These are phyloP conservation scores for Trichoderma orchidacearum DNA, from an alignment of 495 filamentous ascomycete genomes.

Conservation along the genomic window DNA sequence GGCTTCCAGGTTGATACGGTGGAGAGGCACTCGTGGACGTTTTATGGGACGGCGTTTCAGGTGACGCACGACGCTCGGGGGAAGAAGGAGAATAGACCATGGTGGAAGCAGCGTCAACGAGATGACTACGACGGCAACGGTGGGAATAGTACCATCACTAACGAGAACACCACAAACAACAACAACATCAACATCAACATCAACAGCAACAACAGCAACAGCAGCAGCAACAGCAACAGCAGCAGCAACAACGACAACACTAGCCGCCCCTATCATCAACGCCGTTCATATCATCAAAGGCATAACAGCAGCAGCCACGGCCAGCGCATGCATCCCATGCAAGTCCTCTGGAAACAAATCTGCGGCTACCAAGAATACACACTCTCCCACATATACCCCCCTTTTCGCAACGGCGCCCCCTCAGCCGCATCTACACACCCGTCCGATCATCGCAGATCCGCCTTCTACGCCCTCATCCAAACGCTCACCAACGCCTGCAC, in stretches of 20 bases:
- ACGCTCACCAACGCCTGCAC: slow-evolving; percentile 11
- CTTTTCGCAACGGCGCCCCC: not conserved
- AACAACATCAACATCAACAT: not conserved
- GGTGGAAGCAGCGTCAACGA: not conserved
- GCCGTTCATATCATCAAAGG: no score
- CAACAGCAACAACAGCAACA: not conserved
- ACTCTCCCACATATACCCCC: not conserved
- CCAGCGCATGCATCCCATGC: not conserved
- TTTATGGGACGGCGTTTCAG: slow-evolving; percentile 1
- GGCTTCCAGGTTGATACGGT: not conserved
- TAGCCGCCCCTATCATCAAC: not conserved
- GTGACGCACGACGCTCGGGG: not conserved
- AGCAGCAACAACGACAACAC: not conserved
- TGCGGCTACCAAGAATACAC: not conserved
- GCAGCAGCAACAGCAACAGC: not conserved
- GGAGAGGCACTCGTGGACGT: not conserved
- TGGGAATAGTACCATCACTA: not conserved
- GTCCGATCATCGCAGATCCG: not conserved
- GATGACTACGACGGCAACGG: not conserved
- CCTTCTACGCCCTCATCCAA: slow-evolving; percentile 13
- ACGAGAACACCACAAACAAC: not conserved
- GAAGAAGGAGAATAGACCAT: not conserved
- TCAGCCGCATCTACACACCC: not conserved
- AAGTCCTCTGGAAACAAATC: not conserved
- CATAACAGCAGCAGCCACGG: not conserved